These are phyloP conservation scores for Eucalyptus paniculata DNA, from an alignment of 345 rosid species.

Conservation along the genomic window DNA sequence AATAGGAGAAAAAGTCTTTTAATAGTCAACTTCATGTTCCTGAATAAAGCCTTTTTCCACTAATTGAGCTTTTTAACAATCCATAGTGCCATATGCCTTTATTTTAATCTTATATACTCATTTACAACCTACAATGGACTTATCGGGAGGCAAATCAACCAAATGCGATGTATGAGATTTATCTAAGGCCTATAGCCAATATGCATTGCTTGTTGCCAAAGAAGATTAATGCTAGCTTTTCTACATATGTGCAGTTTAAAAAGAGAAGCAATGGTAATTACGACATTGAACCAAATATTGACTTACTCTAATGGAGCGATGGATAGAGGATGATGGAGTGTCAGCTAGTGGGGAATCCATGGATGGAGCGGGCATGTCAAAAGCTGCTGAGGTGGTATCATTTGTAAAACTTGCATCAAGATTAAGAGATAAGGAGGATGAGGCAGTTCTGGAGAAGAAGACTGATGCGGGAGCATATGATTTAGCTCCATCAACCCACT, in stretches of 20 bases:
- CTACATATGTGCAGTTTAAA: too few species aligned
- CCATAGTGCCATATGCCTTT: background rate
- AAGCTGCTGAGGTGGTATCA: background rate
- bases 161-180: background rate
- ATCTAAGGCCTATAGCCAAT: background rate
- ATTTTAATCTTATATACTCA: background rate
- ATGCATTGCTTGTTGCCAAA: background rate
- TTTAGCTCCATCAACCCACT: too few species aligned
- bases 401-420: background rate
- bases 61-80: background rate
- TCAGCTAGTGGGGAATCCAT: background rate
- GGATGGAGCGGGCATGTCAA: background rate
- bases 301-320: background rate
- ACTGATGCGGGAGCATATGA: background rate
- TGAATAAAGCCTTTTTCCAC: background rate
- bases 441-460: background rate
- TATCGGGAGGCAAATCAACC: background rate
- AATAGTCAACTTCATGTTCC: background rate
- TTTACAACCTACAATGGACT: background rate
- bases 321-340: background rate
- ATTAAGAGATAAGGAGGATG: background rate
- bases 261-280: background rate
- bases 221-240: too few species aligned
- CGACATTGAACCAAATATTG: background rate
- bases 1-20: background rate